These are phyloP conservation scores for Agaricus subrufescens DNA, from an alignment of 768 basidiomycete species.

Conservation along the genomic window DNA sequence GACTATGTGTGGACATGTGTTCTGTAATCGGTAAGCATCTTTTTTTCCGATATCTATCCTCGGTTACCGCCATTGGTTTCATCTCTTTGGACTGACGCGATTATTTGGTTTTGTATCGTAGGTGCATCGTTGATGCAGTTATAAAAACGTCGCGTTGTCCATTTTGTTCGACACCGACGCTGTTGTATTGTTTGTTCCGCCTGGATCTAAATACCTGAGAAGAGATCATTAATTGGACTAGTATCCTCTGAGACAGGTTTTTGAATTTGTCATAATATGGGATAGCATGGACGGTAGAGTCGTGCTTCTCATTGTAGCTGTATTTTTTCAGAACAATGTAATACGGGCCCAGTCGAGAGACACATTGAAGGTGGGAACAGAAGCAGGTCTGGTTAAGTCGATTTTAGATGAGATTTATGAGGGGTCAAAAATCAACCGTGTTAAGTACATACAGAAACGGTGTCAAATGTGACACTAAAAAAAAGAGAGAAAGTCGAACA, in stretches of 20 bases:
- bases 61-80: too few relatives aligned
- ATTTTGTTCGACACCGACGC: constrained; percentile 42
- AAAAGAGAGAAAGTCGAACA: too few relatives aligned
- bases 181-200: constrained; percentile 53
- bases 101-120: constrained; percentile 14
- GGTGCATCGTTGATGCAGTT: constrained; percentile 51
- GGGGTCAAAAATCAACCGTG: too few relatives aligned
- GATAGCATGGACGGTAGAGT: background rate
- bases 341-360: background rate
- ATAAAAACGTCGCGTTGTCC: constrained; percentile 45
- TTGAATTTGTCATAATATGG: background rate
- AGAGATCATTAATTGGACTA: background rate
- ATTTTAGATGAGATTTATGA: background rate
- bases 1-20: constrained; percentile 61
- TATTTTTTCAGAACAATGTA: background rate
- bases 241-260: constrained; percentile 15
- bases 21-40: constrained; percentile 46
- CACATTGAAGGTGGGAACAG: background rate
- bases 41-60: background rate
- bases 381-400: background rate
- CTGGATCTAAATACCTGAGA: constrained; percentile 26
- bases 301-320: background rate
- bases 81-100: background rate
- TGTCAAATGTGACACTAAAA: too few relatives aligned
- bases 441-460: too few relatives aligned